These are phyloP conservation scores for Zymoseptoria passerinii DNA, from an alignment of 2,329 filamentous ascomycete genomes.

Conservation along the genomic window DNA sequence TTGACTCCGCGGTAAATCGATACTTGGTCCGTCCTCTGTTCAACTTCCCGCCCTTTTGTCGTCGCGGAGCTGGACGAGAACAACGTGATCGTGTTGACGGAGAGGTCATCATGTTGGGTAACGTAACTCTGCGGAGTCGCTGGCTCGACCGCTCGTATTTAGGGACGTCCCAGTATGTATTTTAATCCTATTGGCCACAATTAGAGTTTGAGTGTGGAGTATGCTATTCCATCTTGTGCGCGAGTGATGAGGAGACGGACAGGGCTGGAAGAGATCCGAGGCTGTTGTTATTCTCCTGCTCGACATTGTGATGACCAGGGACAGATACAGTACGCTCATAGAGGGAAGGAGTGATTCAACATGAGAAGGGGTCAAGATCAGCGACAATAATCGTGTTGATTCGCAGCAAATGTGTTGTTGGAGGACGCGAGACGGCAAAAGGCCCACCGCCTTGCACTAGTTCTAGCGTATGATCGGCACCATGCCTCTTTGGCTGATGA, in stretches of 20 bases:
- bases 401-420: neutral
- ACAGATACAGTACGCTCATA: neutral
- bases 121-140: neutral
- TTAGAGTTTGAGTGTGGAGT: no score
- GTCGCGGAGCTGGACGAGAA: neutral
- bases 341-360: neutral
- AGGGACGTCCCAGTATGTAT: neutral
- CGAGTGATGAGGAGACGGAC: neutral
- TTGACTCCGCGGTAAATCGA: neutral
- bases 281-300: neutral
- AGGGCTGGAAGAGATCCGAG: neutral
- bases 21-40: neutral
- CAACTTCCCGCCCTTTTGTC: neutral
- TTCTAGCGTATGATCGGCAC: no score
- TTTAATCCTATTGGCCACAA: no score
- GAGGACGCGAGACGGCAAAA: no score
- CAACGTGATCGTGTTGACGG: neutral
- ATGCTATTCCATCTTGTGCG: neutral
- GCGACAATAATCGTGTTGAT: neutral
- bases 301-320: neutral
- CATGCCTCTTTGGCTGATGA: no score
- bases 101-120: neutral
- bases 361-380: neutral
- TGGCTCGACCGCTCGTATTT: neutral
- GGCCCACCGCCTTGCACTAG: no score